phyloP scores from a whole-genome alignment of 2,329 filamentous ascomycete species.

The Colletotrichum karsti region DNA sequence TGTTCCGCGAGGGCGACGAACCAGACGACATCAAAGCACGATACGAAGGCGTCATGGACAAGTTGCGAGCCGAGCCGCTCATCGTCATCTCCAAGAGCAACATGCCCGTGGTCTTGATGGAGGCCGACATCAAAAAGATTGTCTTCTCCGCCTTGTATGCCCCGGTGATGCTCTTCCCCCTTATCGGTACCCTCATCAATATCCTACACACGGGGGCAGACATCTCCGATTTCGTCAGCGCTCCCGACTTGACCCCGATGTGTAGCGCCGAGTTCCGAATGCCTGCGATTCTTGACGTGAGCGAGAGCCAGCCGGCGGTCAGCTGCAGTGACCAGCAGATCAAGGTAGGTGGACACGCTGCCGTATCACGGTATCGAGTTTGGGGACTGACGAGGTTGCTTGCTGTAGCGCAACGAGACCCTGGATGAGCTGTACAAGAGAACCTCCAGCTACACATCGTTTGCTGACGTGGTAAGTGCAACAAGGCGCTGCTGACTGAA shows the following conservation, averaged over 20 bases:
- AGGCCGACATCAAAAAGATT: slow-evolving; percentile 44
- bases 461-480: slow-evolving; percentile 45
- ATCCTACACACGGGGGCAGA: slow-evolving; percentile 36
- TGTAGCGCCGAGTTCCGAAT: slow-evolving; percentile 15
- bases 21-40: slow-evolving; percentile 35
- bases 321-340: slow-evolving; percentile 42
- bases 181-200: slow-evolving; percentile 42
- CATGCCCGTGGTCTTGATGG: slow-evolving; percentile 45
- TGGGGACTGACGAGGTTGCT: neutral
- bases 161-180: slow-evolving; percentile 40
- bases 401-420: slow-evolving; percentile 39
- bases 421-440: slow-evolving; percentile 38
- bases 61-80: slow-evolving; percentile 43
- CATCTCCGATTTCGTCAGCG: neutral
- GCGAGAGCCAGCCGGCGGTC: slow-evolving; percentile 31
- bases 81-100: slow-evolving; percentile 39
- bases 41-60: slow-evolving; percentile 40
- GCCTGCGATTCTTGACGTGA: slow-evolving; percentile 15
- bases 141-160: slow-evolving; percentile 45
- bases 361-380: neutral
- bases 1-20: slow-evolving; percentile 46
- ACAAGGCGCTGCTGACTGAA: neutral
- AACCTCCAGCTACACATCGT: slow-evolving; percentile 40
- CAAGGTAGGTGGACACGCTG: slow-evolving; percentile 25
- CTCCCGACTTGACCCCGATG: slow-evolving; percentile 23